Base-by-base conservation (phyloP, 345 rosid genomes). In the Citrus medica region DNA sequence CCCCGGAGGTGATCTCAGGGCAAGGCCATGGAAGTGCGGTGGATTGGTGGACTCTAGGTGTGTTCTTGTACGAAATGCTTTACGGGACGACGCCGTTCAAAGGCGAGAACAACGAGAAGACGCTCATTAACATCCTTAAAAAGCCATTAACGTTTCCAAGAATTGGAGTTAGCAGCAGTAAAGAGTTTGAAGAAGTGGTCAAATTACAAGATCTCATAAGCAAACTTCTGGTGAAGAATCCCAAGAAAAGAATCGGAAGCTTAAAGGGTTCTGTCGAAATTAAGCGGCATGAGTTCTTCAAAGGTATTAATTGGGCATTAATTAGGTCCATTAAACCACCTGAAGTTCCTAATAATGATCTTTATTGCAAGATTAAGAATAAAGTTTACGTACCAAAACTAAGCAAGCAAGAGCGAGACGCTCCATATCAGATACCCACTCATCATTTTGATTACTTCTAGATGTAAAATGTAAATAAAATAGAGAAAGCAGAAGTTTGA, bases 1-100 rank as follows among this genome's bases (percentile, higher is more conserved):
- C 98, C 4, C 98, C 98, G 13, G 98, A 95, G 79, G 97, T 95
- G 58, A 95, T 95, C 27, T 93, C 99, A 40, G 99, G 98, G 12
- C 96, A 93, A 83, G 99, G 98, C 14, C 99, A 95, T 79, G 99
- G 99, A 19, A 88, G 94, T 65, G 97, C 93, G 1, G 99, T 95
- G 64, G 99, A 95, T 74, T 95, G 99, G 99, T 95, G 99, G 99
- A 92, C 99, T 1, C 82, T 88, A 0, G 99, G 99, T 10, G 90
- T 93, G 81, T 92, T 95, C 76, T 67, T 95, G 66, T 93, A 93
- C 76, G 99, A 95, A 80, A 92, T 93, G 97, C 28, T 95, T 55
- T 92, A 89, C 24, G 98, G 99, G 8, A 87, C 65, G 79, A 95
- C 99, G 6, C 99, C 98, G 2, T 95, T 95, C 85, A 92, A 93